Evolutionary conservation across 495 filamentous ascomycete species (phyloP).

Genomic region (Amniculicola lignicola): DNA sequence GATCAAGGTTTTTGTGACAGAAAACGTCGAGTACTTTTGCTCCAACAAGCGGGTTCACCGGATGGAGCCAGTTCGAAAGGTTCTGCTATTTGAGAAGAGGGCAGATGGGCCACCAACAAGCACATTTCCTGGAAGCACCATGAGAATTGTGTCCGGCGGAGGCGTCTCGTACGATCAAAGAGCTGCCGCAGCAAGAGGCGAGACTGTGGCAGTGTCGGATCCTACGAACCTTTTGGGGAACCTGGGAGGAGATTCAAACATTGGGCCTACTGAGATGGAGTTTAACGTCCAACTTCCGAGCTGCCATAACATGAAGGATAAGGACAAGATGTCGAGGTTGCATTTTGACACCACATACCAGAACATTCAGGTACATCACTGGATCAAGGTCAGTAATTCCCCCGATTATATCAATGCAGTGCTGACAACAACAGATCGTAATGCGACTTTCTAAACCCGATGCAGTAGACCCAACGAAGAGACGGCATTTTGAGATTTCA

Average conservation of each 20-base stretch:
- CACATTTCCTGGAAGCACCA: conserved; percentile 73
- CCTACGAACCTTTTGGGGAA: conserved; percentile 77
- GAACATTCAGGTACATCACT: conserved; percentile 95
- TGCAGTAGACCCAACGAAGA: conserved; percentile 71
- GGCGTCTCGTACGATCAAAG: conserved; percentile 67
- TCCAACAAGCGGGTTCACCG: conserved; percentile 83
- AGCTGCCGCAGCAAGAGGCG: conserved; percentile 56
- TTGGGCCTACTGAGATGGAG: conserved; percentile 94
- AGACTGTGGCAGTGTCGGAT: conserved; percentile 51
- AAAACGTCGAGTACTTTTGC: conserved; percentile 92
- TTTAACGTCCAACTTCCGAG: conserved; percentile 94
- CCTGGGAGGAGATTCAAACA: conserved; percentile 59
- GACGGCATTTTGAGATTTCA: conserved; percentile 96
- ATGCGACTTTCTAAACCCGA: conserved; percentile 92
- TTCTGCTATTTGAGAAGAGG: conserved; percentile 84
- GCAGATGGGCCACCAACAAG: conserved; percentile 76
- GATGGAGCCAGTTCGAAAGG: conserved; percentile 78
- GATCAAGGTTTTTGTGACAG: conserved; percentile 91
- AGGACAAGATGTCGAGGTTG: conserved; percentile 67
- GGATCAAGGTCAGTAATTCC: conserved; percentile 82
- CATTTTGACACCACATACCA: conserved; percentile 95
- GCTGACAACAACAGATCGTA: conserved; percentile 63
- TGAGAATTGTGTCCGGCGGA: conserved; percentile 76
- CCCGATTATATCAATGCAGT: conserved; percentile 1
- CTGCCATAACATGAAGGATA: conserved; percentile 78